Evolutionary conservation across 805 yeast genomes (phyloP).

Genomic region (Zygotorulaspora florentina): DNA sequence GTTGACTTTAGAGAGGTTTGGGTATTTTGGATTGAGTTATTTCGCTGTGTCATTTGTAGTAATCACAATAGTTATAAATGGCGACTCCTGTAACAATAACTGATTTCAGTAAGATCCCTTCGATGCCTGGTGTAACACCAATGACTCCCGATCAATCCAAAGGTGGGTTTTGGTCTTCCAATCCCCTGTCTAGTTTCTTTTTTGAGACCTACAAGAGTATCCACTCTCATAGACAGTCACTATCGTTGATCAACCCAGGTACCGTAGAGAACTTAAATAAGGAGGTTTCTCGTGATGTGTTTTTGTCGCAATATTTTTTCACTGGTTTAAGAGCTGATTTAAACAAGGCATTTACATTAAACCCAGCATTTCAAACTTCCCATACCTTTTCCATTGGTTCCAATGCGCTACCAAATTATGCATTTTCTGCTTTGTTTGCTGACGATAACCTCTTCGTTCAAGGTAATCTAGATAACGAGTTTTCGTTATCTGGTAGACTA

Average conservation of each 20-base stretch:
- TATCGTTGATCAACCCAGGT: constrained; percentile 88
- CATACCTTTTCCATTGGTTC: constrained; percentile 91
- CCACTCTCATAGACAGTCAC: constrained; percentile 70
- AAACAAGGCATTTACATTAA: constrained; percentile 82
- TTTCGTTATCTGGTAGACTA: constrained; percentile 79
- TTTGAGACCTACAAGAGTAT: constrained; percentile 71
- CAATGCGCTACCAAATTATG: constrained; percentile 80
- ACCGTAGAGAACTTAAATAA: constrained; percentile 88
- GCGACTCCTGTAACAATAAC: constrained; percentile 48
- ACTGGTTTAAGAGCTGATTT: constrained; percentile 96
- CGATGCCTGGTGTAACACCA: constrained; percentile 55
- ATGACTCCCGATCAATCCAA: constrained; percentile 50
- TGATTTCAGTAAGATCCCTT: constrained; percentile 59
- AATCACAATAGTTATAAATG: constrained; percentile 6
- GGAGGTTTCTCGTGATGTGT: constrained; percentile 92
- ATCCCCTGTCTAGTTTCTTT: constrained; percentile 76
- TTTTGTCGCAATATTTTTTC: constrained; percentile 82
- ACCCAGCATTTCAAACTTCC: constrained; percentile 94
- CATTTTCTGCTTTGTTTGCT: constrained; percentile 85
- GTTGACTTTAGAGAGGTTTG: background rate
- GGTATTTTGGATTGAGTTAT: background rate
- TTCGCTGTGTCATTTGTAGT: background rate
- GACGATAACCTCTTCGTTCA: constrained; percentile 81
- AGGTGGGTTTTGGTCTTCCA: constrained; percentile 63
- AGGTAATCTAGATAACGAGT: constrained; percentile 87